Evolutionary conservation across 345 rosid species (phyloP).

Genomic region (Cochlearia excelsa): DNA sequence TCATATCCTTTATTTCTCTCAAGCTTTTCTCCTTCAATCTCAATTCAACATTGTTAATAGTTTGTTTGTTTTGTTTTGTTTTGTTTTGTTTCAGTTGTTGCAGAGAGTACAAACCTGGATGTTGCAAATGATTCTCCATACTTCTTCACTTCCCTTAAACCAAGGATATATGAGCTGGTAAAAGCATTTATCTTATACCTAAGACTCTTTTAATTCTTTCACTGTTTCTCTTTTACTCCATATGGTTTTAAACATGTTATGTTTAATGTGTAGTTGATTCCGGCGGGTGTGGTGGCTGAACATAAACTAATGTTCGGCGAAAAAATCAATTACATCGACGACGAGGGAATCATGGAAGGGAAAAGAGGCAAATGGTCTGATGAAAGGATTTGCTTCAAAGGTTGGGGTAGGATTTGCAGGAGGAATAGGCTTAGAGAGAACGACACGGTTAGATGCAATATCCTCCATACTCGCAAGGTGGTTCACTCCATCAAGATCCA

Average conservation of each 20-base stretch:
- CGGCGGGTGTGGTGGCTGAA: slow-evolving; percentile 10
- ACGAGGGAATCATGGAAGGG: slow-evolving; percentile 10
- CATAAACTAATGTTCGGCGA: not conserved
- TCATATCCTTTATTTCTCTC: too few species aligned
- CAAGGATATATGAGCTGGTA: slow-evolving; percentile 31
- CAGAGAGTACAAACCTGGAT: not conserved
- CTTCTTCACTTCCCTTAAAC: slow-evolving; percentile 8
- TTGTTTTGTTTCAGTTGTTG: slow-evolving; percentile 17
- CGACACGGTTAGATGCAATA: slow-evolving; percentile 16
- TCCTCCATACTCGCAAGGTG: not conserved
- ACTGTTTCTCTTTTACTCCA: not conserved
- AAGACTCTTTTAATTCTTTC: not conserved
- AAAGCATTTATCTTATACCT: too few species aligned
- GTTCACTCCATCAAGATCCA: slow-evolving; percentile 23
- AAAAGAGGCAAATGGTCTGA: slow-evolving; percentile 21
- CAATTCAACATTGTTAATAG: too few species aligned
- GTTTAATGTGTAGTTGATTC: slow-evolving; percentile 19
- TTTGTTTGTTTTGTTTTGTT: too few species aligned
- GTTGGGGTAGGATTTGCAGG: slow-evolving; percentile 32
- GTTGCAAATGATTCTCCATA: not conserved
- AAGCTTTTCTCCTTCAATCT: too few species aligned
- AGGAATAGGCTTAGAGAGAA: slow-evolving; percentile 20
- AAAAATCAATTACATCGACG: slow-evolving; percentile 12
- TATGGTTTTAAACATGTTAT: not conserved
- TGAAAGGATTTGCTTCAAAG: slow-evolving; percentile 17